These are phyloP conservation scores for Verbena officinalis DNA, from an alignment of 257 asterid genomes.

Conservation along the genomic window DNA sequence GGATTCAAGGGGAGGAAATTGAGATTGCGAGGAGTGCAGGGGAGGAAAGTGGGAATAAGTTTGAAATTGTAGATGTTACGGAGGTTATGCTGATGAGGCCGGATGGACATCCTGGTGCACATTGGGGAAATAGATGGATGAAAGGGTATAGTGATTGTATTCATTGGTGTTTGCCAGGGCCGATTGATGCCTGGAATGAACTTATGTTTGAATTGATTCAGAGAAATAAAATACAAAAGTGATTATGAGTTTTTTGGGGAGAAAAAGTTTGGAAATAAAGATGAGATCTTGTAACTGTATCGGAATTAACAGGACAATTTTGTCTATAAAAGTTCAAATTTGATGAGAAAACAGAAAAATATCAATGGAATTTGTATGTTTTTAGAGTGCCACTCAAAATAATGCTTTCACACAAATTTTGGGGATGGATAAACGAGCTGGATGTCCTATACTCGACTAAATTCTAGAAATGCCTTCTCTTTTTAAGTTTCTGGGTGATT, in stretches of 20 bases:
- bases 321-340: conserved; percentile 12
- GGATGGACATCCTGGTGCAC: conserved; percentile 55
- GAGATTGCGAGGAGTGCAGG: conserved; percentile 40
- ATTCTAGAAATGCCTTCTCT: too few relatives aligned
- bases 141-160: conserved; percentile 52
- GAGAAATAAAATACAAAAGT: neutral
- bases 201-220: conserved; percentile 47
- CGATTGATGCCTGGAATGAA: conserved; percentile 60
- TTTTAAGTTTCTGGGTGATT: too few relatives aligned
- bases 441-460: too few relatives aligned
- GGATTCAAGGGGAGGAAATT: conserved; percentile 47
- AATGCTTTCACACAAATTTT: too few relatives aligned
- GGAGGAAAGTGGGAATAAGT: conserved; percentile 33
- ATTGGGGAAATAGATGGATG: conserved; percentile 48
- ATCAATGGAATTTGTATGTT: too few relatives aligned
- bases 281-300: neutral
- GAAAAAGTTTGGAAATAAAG: neutral
- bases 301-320: too few relatives aligned
- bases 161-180: conserved; percentile 70
- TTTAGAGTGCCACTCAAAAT: too few relatives aligned
- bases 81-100: conserved; percentile 48
- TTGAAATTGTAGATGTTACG: conserved; percentile 51
- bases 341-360: neutral
- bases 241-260: neutral
- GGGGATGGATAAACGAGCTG: too few relatives aligned